Conservation (phyloP, 176 grass and related monocot genomes). For the Eragrostis nindensis region DNA sequence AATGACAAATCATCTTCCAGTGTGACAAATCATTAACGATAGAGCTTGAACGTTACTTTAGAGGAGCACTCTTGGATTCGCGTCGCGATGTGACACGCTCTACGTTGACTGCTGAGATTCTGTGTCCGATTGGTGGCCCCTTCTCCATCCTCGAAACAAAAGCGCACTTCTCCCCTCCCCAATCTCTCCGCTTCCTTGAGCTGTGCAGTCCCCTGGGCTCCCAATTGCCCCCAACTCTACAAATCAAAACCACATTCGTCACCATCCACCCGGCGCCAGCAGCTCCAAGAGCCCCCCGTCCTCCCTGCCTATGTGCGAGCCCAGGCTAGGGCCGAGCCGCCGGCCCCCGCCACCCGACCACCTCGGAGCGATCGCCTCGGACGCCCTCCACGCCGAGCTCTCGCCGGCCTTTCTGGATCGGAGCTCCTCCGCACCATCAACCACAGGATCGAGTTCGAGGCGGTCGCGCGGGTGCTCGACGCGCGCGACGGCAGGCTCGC, state of each 20-base stretch:
- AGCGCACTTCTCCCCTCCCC: no score
- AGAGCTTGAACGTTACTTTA: no score
- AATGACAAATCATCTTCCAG: no score
- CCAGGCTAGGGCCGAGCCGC: background rate
- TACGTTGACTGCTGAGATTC: no score
- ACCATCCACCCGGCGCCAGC: background rate
- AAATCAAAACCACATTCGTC: background rate
- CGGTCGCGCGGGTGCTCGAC: slow-evolving; percentile 37
- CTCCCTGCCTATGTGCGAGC: background rate
- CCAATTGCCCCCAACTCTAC: background rate
- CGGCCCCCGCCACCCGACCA: background rate
- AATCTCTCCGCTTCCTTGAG: no score
- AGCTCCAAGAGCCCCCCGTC: no score
- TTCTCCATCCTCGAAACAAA: no score
- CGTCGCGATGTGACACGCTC: no score
- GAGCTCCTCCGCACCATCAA: slow-evolving; percentile 29
- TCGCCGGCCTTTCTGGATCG: slow-evolving; percentile 28
- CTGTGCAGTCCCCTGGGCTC: no score
- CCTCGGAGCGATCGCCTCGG: slow-evolving; percentile 20
- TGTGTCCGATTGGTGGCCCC: no score
- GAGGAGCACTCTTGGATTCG: no score
- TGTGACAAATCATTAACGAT: no score
- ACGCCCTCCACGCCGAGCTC: slow-evolving; percentile 8
- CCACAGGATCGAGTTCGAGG: slow-evolving; percentile 30
- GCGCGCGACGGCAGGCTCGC: slow-evolving; percentile 28